Evolutionary conservation across 176 grass and related monocot genomes (phyloP), one percentile per base, ranked within the genome.

Genomic region (Eleusine coracana): DNA sequence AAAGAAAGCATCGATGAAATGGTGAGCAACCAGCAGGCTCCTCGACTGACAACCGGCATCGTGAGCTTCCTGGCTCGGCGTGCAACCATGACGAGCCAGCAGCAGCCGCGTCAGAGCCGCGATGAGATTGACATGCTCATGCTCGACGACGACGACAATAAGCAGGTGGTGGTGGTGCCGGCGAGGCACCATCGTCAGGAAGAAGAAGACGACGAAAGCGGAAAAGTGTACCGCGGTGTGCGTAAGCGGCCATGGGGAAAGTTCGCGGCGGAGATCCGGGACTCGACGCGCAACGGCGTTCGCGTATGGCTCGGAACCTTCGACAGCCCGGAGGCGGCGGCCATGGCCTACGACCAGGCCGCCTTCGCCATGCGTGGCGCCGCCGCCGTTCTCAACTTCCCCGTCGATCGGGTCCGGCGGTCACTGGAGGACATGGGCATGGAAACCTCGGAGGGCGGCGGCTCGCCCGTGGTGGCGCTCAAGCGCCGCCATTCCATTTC

Each of bases 261-360:
- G 74, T 94, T 77, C 65, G 92, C 89, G 16, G 92, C 92, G 49
- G 92, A 94, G 84, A 94, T 94, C 48, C 46, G 92, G 17, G 92
- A 94, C 76, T 94, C 92, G 10, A 94, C 84, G 61, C 83, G 92
- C 76, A 83, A 89, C 83, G 89, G 92, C 38, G 70, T 84, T 2
- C 80, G 92, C 44, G 89, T 94, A 68, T 94, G 92, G 92, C 83
- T 94, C 9, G 92, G 92, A 73, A 94, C 92, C 14, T 94, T 94
- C 84, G 92, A 94, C 63, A 91, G 73, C 84, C 73, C 89, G 0
- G 81, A 94, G 77, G 89, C 46, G 39, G 92, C 89, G 12, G 92
- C 92, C 38, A 18, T 94, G 77, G 92, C 92, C 0, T 94, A 94
- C 89, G 92, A 94, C 89, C 92, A 94, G 89, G 92, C 92, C 3